Evolutionary conservation across 2,329 filamentous ascomycete genomes (phyloP), one percentile per base, ranked within the genome.

Genomic region (Monilinia fructigena): DNA sequence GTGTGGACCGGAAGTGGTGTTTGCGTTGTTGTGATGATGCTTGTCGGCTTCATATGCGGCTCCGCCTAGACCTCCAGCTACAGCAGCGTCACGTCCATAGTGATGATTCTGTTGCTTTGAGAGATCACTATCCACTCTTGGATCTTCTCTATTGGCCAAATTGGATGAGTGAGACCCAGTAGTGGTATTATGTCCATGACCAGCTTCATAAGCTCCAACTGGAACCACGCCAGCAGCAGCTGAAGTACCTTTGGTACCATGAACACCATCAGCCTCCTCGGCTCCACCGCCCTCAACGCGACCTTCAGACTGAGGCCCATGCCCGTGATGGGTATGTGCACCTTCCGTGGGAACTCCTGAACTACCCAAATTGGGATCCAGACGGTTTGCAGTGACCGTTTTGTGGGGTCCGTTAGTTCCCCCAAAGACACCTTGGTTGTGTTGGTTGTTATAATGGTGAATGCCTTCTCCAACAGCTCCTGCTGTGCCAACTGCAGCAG

Each of bases 71-170:
- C 68, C 68, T 14, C 42, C 66, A 38, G 54, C 69, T 23, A 67
- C 23, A 5, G 59, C 69, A 1, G 68, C 69, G 60, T 73, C 68
- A 35, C 70, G 67, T 23, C 70, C 69, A 63, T 69, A 62, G 31
- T 72, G 66, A 53, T 68, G 45, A 54, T 68, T 23, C 66, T 68
- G 38, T n/a, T 54, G 42, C 45, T 61, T 69, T 53, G 69, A 69
- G 45, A 63, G 64, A 40, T 61, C 61, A 31, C 54, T 56, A 67
- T 80, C 75, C 12, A 79, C 76, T 55, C 76, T 69, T 48, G 79
- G 78, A 64, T 81, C 79, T 16, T 74, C 54, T 68, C 77, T 78
- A 70, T 81, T 81, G 42, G 74, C 74, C 16, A 77, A 48, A 31
- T 79, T 78, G 23, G 77, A 77, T 11, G 70, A 68, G 55, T 73